phyloP scores from a whole-genome alignment of 2,329 filamentous ascomycete genomes.

The Trichoderma gracile region DNA sequence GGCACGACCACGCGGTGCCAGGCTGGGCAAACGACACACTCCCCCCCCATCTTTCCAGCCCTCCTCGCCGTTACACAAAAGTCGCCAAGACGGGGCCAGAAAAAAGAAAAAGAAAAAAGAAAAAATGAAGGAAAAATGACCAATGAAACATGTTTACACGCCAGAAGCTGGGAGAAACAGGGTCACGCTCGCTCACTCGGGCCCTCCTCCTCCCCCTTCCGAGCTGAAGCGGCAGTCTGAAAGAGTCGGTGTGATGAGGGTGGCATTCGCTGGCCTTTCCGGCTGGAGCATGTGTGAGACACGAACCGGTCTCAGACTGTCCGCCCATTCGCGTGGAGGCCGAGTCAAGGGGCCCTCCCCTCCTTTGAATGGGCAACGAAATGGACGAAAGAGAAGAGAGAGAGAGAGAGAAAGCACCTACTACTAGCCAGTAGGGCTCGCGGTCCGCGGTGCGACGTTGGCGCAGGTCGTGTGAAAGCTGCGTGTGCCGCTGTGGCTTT shows the following conservation, averaged over 20 bases:
- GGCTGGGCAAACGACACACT: neutral
- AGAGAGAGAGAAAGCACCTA: neutral
- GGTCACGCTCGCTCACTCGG: constrained; percentile 1
- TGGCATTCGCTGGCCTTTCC: neutral
- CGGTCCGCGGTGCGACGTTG: constrained; percentile 19
- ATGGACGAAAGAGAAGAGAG: neutral
- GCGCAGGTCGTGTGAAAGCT: constrained; percentile 24
- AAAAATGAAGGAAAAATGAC: neutral
- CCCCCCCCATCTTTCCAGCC: constrained; percentile 3
- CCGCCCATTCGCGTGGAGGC: constrained; percentile 19
- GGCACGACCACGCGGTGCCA: neutral
- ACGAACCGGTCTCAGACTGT: constrained; percentile 5
- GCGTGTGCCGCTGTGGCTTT: constrained; percentile 16
- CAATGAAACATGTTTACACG: neutral
- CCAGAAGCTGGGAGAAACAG: neutral
- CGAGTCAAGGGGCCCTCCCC: neutral
- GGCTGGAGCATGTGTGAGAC: constrained; percentile 18
- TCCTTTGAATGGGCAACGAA: no score
- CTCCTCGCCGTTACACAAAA: neutral
- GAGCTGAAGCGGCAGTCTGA: constrained; percentile 18
- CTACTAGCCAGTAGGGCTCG: neutral
- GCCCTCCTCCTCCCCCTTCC: neutral
- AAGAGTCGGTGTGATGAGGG: constrained; percentile 22
- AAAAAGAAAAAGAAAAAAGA: neutral
- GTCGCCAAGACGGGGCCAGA: constrained; percentile 12